Base-by-base conservation (phyloP, 345 rosid genomes). In the Lumnitzera racemosa region DNA sequence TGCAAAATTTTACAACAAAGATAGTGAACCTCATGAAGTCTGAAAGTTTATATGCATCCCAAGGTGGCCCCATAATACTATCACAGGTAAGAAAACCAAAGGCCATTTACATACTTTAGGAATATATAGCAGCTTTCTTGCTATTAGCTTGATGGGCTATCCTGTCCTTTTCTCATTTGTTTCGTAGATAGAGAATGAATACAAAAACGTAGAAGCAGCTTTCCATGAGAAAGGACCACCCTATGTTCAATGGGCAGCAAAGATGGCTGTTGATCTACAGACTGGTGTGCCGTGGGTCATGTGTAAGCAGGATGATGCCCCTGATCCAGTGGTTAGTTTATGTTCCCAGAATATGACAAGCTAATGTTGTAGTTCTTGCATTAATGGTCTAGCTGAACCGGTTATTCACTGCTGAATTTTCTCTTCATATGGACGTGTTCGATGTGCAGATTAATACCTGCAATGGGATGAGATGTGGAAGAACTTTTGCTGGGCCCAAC, bases 231-330 rank as follows among this genome's bases (percentile, higher is more conserved):
- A 77, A 66, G 98, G 98, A 61, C 71, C 65, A 43, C 10, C 71
- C 0, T 92, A 89, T 62, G 81, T 87, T 50, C 65, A 47, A 10
- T 92, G 97, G 97, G 97, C 96, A 4, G 96, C 80, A 23, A 65
- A 72, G 58, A 89, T 89, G 95, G 96, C 94, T 0, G 88, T 85
- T 3, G 85, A 75, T 3, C 83, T 83, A 3, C 58, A 78, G 46
- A 84, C 95, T 0, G 97, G 96, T 10, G 97, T 89, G n/a, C 98
- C 98, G 29, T 92, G 98, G 98, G 75, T 82, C 13, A 92, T 92
- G 98, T 89, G 98, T 81, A 87, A 86, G 70, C 91, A 87, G 71
- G 57, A 74, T 1, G 96, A 92, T 65, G 95, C 97, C 59, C 97
- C 98, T 27, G 91, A 85, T 61, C 96, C 94, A 0, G 90, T 89